Evolutionary conservation across 441 rosid species (phyloP), one percentile per base, ranked within the genome.

Genomic region (Syzygium syzygioides): DNA sequence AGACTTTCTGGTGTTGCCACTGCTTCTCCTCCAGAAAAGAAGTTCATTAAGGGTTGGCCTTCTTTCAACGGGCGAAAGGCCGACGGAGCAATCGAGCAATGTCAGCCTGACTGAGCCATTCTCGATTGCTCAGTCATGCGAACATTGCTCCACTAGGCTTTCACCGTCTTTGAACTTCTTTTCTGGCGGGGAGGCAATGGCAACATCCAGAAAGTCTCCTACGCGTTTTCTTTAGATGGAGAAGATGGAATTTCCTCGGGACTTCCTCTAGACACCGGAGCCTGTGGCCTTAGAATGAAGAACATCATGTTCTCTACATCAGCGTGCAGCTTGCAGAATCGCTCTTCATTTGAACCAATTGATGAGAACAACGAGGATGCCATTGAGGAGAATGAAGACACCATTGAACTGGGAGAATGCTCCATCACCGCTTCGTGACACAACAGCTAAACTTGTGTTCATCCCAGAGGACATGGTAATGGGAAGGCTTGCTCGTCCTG

Each of bases 401-500:
- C 59, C 9, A 92, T 86, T 0, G 96, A 92, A 30, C 92, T 88
- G 87, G 93, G 93, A 90, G 92, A 90, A 54, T 89, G 94, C 57
- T 92, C 94, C 91, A 89, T 66, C 45, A 94, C 86, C 9, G 98
- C 95, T 62, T 97, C 95, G 14, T 95, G 89, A 89, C 96, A 96
- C 41, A 95, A 60, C 87, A 94, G 19, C 92, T 71, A 89, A 97
- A 94, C 7, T 90, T 89, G 30, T 96, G 92, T 48, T 96, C 96
- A 28, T 97, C 98, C 97, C 97, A 94, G 1, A 96, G 91, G 54
- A 94, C 95, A 52, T 93, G 93, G 62, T 97, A 97, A 55, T 97
- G 98, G 1, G 97, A 96, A 1, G 98, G 96, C 92, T 96, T 96
- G 95, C 97, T 96, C 12, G 98, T 96, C 19, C 99, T 98, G 0